Evolutionary conservation across 2,329 filamentous ascomycete species (phyloP).

Genomic region (Aspergillus tamarii): DNA sequence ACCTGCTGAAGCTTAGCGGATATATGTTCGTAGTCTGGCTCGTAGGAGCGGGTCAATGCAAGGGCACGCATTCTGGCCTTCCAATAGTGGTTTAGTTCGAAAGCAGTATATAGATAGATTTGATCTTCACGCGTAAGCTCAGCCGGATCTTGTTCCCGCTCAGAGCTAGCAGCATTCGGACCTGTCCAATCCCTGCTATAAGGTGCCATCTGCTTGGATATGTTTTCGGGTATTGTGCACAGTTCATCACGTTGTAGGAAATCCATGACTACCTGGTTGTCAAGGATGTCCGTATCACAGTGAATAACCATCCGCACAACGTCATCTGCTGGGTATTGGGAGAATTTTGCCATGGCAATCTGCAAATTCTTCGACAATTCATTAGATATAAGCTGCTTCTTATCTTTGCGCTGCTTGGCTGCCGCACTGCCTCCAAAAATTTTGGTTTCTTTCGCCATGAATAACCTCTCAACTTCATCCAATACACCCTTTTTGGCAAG

Average conservation of each 20-base stretch:
- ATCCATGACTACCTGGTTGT: constrained; percentile 92
- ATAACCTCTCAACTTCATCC: constrained; percentile 96
- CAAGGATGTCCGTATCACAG: constrained; percentile 84
- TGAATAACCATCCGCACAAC: constrained; percentile 93
- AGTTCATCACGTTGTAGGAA: constrained; percentile 92
- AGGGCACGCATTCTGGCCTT: constrained; percentile 95
- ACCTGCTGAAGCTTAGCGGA: constrained; percentile 82
- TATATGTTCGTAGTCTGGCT: constrained; percentile 89
- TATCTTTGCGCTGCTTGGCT: constrained; percentile 79
- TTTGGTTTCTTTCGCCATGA: constrained; percentile 96
- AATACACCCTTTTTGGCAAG: constrained; percentile 92
- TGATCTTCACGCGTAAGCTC: constrained; percentile 95
- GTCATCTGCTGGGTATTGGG: constrained; percentile 79
- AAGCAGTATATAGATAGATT: constrained; percentile 90
- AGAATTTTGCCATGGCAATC: constrained; percentile 93
- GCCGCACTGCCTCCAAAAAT: constrained; percentile 68
- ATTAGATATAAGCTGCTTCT: constrained; percentile 94
- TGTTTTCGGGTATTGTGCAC: constrained; percentile 89
- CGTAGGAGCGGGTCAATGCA: constrained; percentile 78
- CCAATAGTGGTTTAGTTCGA: constrained; percentile 97
- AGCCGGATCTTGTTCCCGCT: constrained; percentile 79
- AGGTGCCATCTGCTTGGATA: constrained; percentile 85
- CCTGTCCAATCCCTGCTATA: constrained; percentile 98
- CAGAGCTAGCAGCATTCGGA: constrained; percentile 75
- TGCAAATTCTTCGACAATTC: constrained; percentile 89